Evolutionary conservation across 371 early-diverging fungal species (phyloP), one percentile per base, ranked within the genome.

Genomic region (Lichtheimia ornata): DNA sequence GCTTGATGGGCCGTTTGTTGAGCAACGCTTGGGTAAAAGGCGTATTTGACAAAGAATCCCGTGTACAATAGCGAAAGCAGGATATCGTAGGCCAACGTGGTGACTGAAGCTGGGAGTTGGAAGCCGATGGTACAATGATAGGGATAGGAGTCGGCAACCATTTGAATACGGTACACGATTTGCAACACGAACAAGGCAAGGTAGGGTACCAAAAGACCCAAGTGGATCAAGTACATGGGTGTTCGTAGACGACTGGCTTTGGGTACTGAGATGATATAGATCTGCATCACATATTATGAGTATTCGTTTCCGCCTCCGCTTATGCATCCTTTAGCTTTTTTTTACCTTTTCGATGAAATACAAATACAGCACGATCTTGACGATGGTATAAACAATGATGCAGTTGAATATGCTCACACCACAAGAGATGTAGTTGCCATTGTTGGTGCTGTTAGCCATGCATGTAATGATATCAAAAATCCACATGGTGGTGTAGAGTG

Each of bases 331-430:
- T 7, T 5, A 5, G 4, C 47, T 47, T 43, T 43, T 17, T 7
- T 51, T 43, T 64, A 73, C 75, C 74, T 77, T 77, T 67, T 81
- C 78, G 58, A 77, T 71, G n/a, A 81, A 72, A 56, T 77, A 81
- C 11, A 81, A 67, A 49, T 74, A 74, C 7, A 81, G 66, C 17
- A 70, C 44, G 11, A 76, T 60, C 56, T 81, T 81, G 25, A 69
- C 65, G 12, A 53, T 4, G 5, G 69, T 76, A 59, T 81, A 76
- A 5, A 77, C 52, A 56, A 71, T 44, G 14, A 76, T 65, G 52
- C 76, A 72, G 17, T 70, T 65, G 63, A 67, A 72, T 15, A 77
- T 61, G 20, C 78, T 70, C 40, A 76, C 58, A 28, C 56, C 64
- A 58, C 76, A 77, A 1, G 76, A 74, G 24, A 70, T 52, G 2